Conservation (phyloP, 1,139 yeast species). For the Kodamaea arcana region DNA sequence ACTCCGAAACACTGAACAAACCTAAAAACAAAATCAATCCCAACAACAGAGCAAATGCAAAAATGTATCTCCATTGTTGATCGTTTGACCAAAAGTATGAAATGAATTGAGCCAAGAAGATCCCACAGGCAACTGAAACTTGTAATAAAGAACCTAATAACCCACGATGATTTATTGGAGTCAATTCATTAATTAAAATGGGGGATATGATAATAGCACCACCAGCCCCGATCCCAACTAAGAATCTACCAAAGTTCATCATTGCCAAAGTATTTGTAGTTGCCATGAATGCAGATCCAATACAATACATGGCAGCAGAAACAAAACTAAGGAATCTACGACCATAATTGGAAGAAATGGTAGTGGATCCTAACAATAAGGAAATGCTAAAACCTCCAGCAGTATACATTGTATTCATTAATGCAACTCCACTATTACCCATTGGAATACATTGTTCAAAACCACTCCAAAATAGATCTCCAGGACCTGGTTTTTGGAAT, state of each 20-base stretch:
- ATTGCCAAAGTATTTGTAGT: conserved; percentile 16
- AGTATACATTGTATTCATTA: conserved; percentile 35
- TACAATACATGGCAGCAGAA: conserved; percentile 21
- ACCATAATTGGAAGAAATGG: conserved; percentile 23
- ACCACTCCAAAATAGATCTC: conserved; percentile 23
- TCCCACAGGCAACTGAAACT: conserved; percentile 35
- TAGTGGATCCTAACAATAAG: conserved; percentile 27
- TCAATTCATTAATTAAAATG: conserved; percentile 33
- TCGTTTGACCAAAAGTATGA: conserved; percentile 32
- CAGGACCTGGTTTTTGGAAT: conserved; percentile 20
- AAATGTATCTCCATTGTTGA: conserved; percentile 34
- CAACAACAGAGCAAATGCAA: conserved; percentile 22
- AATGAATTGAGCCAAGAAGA: conserved; percentile 29
- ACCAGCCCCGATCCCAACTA: conserved; percentile 39
- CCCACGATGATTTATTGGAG: conserved; percentile 38
- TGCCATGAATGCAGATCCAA: conserved; percentile 28
- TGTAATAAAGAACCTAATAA: conserved; percentile 36
- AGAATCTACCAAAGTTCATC: conserved; percentile 27
- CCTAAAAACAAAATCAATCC: conserved; percentile 28
- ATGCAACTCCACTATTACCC: conserved; percentile 20
- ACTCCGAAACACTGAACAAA: conserved; percentile 32
- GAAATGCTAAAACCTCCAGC: conserved; percentile 36
- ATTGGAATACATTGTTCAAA: conserved; percentile 29
- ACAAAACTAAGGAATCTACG: conserved; percentile 23
- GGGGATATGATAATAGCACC: conserved; percentile 36